These are phyloP conservation scores for Hanseniaspora mollemarum DNA, from an alignment of 805 yeast genomes.

Conservation along the genomic window DNA sequence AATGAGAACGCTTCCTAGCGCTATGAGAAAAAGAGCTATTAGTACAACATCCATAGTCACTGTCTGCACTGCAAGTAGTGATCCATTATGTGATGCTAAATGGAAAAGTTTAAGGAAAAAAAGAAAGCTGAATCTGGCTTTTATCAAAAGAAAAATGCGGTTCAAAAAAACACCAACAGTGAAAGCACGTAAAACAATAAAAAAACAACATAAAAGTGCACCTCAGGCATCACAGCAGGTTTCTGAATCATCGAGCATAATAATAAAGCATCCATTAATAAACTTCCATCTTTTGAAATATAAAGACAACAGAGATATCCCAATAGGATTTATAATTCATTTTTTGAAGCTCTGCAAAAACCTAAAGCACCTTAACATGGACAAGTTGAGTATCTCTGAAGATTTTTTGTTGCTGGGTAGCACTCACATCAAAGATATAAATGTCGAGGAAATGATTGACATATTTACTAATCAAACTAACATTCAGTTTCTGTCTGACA, in stretches of 20 bases:
- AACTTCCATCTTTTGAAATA: constrained; percentile 52
- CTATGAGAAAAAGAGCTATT: constrained; percentile 15
- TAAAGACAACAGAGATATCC: constrained; percentile 60
- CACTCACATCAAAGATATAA: background rate
- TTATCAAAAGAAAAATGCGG: background rate
- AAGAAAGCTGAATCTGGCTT: background rate
- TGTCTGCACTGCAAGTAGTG: background rate
- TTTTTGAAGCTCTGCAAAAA: constrained; percentile 55
- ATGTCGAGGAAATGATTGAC: background rate
- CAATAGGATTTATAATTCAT: constrained; percentile 65
- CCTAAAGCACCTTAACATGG: constrained; percentile 44
- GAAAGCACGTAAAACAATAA: background rate
- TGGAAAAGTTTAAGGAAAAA: background rate
- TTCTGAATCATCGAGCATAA: too few species aligned
- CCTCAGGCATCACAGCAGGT: too few species aligned
- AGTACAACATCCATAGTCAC: constrained; percentile 7
- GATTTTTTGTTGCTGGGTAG: constrained; percentile 41
- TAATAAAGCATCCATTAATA: constrained; percentile 44
- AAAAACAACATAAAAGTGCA: background rate
- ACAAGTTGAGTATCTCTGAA: constrained; percentile 47
- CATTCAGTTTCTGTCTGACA: constrained; percentile 3
- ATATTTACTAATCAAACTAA: background rate
- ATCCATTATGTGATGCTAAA: background rate
- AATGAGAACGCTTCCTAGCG: constrained; percentile 24
- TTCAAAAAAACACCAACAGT: background rate